These are phyloP conservation scores for Tricholoma terreum DNA, from an alignment of 768 basidiomycete genomes.

Conservation along the genomic window DNA sequence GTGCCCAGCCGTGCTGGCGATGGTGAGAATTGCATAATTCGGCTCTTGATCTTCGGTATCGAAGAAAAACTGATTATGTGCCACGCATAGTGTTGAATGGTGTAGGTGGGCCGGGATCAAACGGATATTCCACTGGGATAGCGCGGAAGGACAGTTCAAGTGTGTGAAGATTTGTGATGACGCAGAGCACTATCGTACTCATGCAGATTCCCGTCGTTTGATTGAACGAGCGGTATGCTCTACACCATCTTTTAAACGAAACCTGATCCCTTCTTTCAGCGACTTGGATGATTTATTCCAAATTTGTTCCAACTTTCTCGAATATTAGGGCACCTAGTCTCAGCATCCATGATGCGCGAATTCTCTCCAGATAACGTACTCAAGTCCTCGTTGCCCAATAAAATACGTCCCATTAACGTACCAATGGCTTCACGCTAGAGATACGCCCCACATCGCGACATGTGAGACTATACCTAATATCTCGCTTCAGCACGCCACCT, in stretches of 20 bases:
- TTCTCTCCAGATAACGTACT: neutral
- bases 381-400: neutral
- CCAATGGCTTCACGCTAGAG: slow-evolving; percentile 27
- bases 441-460: slow-evolving; percentile 80
- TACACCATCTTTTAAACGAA: neutral
- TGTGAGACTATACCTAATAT: slow-evolving; percentile 75
- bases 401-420: slow-evolving; percentile 19
- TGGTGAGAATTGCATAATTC: slow-evolving; percentile 24
- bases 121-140: slow-evolving; percentile 54
- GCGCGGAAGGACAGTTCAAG: slow-evolving; percentile 29
- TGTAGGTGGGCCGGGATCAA: slow-evolving; percentile 56
- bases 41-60: neutral
- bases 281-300: neutral
- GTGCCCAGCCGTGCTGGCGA: slow-evolving; percentile 52
- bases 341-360: neutral
- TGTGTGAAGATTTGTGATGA: slow-evolving; percentile 44
- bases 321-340: neutral
- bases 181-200: slow-evolving; percentile 42
- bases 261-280: neutral
- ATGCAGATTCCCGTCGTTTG: slow-evolving; percentile 38
- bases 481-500: slow-evolving; percentile 55
- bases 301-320: neutral
- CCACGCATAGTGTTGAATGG: slow-evolving; percentile 42
- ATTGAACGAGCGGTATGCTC: slow-evolving; percentile 19
- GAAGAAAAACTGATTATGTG: neutral